These are phyloP conservation scores for Oehlia diaphana DNA, from an alignment of 192 early-diverging fungal species.

Conservation along the genomic window DNA sequence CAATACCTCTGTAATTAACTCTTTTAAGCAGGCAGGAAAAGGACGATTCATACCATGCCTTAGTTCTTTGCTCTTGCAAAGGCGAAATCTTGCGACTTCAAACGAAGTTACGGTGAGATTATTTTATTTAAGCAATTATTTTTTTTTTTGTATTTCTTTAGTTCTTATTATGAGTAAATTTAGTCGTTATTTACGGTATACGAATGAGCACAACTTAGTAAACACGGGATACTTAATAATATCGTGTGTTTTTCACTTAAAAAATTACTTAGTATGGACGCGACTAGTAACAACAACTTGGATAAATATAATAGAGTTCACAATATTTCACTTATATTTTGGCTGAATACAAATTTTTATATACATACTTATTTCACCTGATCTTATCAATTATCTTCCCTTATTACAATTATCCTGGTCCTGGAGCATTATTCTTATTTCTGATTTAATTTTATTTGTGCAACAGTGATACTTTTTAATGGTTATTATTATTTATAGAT, in stretches of 20 bases:
- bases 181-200: background rate
- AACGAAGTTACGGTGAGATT: background rate
- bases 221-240: background rate
- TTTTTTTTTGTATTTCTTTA: too few relatives aligned
- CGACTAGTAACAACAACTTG: background rate
- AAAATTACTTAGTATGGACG: background rate
- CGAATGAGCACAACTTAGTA: background rate
- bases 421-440: background rate
- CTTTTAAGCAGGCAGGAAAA: background rate
- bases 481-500: constrained; percentile 55
- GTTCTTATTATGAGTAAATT: background rate
- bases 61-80: constrained; percentile 26
- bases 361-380: too few relatives aligned
- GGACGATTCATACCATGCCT: background rate
- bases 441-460: background rate
- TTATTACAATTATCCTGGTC: too few relatives aligned
- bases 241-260: background rate
- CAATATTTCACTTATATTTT: too few relatives aligned
- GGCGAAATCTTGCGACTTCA: background rate
- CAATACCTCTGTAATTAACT: background rate
- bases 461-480: background rate
- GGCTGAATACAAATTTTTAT: too few relatives aligned
- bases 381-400: too few relatives aligned
- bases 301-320: too few relatives aligned
- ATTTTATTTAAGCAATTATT: background rate